Base-by-base conservation (phyloP, 805 yeast species). In the Sporopachydermia lactativora region DNA sequence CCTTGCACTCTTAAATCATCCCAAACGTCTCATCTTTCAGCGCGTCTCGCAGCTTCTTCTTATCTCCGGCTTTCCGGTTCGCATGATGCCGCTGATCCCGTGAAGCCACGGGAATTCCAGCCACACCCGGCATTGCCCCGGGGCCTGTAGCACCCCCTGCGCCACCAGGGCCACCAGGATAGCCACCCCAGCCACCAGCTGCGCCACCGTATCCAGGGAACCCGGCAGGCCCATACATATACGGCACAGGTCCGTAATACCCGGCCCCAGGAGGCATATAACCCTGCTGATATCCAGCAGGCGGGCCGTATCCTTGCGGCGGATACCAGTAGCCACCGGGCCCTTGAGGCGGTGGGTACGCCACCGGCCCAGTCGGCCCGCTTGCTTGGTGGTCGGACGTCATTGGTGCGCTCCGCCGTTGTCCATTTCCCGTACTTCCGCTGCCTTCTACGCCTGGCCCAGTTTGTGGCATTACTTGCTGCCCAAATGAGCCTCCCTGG, bases 11-110 rank as follows among this genome's bases (percentile, higher is more conserved):
- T n/a, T n/a, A n/a, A n/a, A n/a, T n/a, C 8, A 24, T n/a, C n/a
- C 31, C 31, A 24, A 24, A 24, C n/a, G 31, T n/a, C 8, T 24
- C 31, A 24, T n/a, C 31, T 24, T 24, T 24, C 31, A 24, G n/a
- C n/a, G 31, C 31, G 8, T 24, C 13, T 8, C 31, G 31, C n/a
- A 24, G 31, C n/a, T 24, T n/a, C 31, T n/a, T 24, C n/a, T 24
- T 24, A 24, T 24, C n/a, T n/a, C n/a, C n/a, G n/a, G 31, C 13
- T 8, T 24, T 24, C 31, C 31, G 31, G 8, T 24, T 8, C 8
- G n/a, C 31, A 24, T 24, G 31, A 8, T n/a, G 8, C n/a, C 31
- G 8, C n/a, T 24, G 31, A 8, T n/a, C 31, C n/a, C 31, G 8
- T 8, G 31, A 24, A 24, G 31, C n/a, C 13, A n/a, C n/a, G 8